Conservation (phyloP, 2,329 filamentous ascomycete genomes). For the Penicillium hordei region DNA sequence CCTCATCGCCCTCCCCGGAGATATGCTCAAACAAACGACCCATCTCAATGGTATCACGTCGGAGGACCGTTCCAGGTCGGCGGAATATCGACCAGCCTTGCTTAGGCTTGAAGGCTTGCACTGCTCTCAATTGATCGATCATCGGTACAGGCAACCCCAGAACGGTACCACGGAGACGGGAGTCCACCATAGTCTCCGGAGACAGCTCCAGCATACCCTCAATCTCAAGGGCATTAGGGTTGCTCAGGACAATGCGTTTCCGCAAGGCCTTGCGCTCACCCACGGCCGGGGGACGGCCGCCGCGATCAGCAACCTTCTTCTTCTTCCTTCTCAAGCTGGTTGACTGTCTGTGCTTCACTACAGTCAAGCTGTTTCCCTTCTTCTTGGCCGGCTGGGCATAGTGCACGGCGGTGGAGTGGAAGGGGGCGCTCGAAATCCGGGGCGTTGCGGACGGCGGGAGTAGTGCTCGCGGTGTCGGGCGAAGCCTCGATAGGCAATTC, state of each 20-base stretch:
- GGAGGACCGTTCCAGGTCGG: slow-evolving; percentile 73
- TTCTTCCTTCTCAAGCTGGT: slow-evolving; percentile 48
- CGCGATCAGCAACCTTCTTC: slow-evolving; percentile 42
- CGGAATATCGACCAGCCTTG: slow-evolving; percentile 88
- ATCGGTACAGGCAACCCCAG: slow-evolving; percentile 66
- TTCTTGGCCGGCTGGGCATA: slow-evolving; percentile 51
- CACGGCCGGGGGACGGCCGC: slow-evolving; percentile 59
- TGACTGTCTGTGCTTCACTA: slow-evolving; percentile 40
- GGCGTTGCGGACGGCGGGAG: slow-evolving; percentile 47
- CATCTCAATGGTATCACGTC: slow-evolving; percentile 74
- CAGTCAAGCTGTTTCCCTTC: slow-evolving; percentile 37
- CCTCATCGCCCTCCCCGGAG: slow-evolving; percentile 38
- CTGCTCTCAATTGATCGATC: slow-evolving; percentile 76
- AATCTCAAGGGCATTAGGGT: slow-evolving; percentile 86
- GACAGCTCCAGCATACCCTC: slow-evolving; percentile 63
- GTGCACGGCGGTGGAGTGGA: slow-evolving; percentile 47
- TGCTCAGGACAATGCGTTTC: slow-evolving; percentile 88
- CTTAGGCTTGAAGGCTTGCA: slow-evolving; percentile 85
- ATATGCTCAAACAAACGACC: slow-evolving; percentile 62
- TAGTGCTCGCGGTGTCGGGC: slow-evolving; percentile 41
- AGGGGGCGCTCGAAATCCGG: slow-evolving; percentile 43
- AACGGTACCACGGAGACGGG: slow-evolving; percentile 63
- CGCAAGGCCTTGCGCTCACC: slow-evolving; percentile 86
- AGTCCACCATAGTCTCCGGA: slow-evolving; percentile 54
- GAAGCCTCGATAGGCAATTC: slow-evolving; percentile 57